Base-by-base conservation (phyloP, 2,329 filamentous ascomycete species). In the Dryadomyces sulphureus region DNA sequence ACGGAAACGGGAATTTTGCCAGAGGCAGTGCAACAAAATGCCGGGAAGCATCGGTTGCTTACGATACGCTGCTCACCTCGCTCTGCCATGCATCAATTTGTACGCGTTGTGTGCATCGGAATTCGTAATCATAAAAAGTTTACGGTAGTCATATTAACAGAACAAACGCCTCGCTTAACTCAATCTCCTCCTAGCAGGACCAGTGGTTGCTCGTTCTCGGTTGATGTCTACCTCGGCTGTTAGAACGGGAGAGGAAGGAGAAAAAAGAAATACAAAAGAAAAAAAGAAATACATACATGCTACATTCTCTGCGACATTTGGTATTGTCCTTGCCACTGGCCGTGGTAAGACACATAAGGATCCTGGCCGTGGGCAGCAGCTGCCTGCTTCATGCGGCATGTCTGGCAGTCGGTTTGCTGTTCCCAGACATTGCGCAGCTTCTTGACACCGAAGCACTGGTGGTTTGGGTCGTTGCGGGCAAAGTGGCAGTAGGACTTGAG, bases 401-500 rank as follows among this genome's bases (percentile, higher is more conserved):
- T 12, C 3, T 72, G 62, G 56, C 79, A 81, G 16, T 68, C 61
- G 12, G 71, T 65, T 5, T 59, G 62, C 55, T 79, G 76, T 25
- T 69, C 66, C 67, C 73, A 76, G 56, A 74, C 74, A 50, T 76
- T 65, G 21, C 76, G 71, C 49, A 84, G 68, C 35, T 74, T 74
- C 63, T 82, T 80, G 46, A 84, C 74, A 11, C 77, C 70, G 27
- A 74, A 75, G 60, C 84, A 88, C 54, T 77, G 69, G 58, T 88
- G 81, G 50, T 73, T 69, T 1, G 75, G 75, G 54, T 86, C 78
- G 57, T 84, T 85, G 48, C 84, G 78, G 6, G 83, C 81, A 53
- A 77, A 79, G 62, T 88, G 84, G 60, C 84, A 89, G 60, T 85
- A 73, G 21, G 75, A 77, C 56, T 79, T 77, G 25, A 84, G 65